Conservation (phyloP, 257 asterid species). For the Galeopsis tetrahit region DNA sequence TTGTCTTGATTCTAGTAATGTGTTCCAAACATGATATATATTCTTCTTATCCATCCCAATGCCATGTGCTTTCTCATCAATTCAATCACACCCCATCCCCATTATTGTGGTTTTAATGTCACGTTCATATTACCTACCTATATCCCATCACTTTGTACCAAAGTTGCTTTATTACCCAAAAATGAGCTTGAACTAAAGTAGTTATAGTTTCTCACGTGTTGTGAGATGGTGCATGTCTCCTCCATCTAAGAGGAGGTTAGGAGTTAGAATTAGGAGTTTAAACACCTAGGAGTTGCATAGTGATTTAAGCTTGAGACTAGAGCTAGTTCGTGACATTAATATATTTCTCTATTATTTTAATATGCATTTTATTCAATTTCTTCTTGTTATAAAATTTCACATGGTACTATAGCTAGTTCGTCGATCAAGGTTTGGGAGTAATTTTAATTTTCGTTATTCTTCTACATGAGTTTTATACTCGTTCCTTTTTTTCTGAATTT, state of each 20-base stretch:
- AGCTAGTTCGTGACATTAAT: too few relatives aligned
- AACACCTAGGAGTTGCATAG: too few relatives aligned
- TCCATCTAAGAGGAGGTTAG: not conserved
- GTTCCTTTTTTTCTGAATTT: too few relatives aligned
- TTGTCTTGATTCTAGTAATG: constrained; percentile 24
- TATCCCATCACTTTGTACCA: not conserved
- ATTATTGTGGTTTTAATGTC: not conserved
- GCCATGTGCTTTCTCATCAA: constrained; percentile 29
- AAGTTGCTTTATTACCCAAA: not conserved
- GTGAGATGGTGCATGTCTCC: not conserved
- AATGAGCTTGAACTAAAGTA: not conserved
- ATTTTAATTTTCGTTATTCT: too few relatives aligned
- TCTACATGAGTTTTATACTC: too few relatives aligned
- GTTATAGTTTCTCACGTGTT: not conserved
- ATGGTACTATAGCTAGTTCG: too few relatives aligned
- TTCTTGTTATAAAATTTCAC: too few relatives aligned
- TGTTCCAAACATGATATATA: constrained; percentile 25
- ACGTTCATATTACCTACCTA: not conserved
- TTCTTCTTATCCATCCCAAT: constrained; percentile 28
- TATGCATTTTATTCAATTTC: too few relatives aligned
- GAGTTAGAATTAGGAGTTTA: too few relatives aligned
- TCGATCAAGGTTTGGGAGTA: too few relatives aligned
- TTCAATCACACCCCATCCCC: constrained; percentile 12
- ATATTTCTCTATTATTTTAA: too few relatives aligned
- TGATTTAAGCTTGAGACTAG: too few relatives aligned